These are phyloP conservation scores for Casuarina glauca DNA, from an alignment of 306 rosid genomes.

Conservation along the genomic window DNA sequence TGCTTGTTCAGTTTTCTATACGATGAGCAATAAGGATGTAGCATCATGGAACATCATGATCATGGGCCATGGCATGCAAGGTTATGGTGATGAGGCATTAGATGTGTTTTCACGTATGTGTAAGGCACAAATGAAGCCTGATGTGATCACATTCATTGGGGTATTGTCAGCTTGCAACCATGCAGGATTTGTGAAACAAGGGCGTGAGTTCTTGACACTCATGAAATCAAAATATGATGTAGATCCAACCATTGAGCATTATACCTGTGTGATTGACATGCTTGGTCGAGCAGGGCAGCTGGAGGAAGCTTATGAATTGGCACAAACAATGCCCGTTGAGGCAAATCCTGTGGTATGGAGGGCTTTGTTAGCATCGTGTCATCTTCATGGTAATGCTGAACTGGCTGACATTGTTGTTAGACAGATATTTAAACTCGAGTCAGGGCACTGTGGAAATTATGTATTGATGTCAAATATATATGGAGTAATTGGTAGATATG, in stretches of 20 bases:
- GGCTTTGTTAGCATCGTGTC: constrained; percentile 76
- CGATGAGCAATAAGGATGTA: constrained; percentile 58
- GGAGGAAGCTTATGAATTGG: constrained; percentile 59
- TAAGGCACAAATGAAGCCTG: constrained; percentile 43
- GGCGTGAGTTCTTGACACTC: constrained; percentile 50
- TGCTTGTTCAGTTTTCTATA: constrained; percentile 55
- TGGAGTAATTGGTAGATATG: constrained; percentile 64
- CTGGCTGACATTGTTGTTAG: constrained; percentile 60
- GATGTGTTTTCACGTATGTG: constrained; percentile 54
- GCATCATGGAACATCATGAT: constrained; percentile 94
- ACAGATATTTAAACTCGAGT: constrained; percentile 68
- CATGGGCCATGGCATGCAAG: constrained; percentile 80
- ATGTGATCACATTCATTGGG: constrained; percentile 69
- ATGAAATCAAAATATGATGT: constrained; percentile 63
- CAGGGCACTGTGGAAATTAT: constrained; percentile 71
- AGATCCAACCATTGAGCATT: constrained; percentile 77
- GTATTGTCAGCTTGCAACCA: constrained; percentile 77
- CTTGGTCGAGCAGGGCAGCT: constrained; percentile 76
- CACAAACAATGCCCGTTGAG: constrained; percentile 53
- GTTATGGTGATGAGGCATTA: constrained; percentile 60
- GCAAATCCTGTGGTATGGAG: constrained; percentile 78
- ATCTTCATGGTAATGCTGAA: constrained; percentile 57
- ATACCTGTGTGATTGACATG: constrained; percentile 79
- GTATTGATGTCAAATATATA: constrained; percentile 75
- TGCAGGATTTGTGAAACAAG: constrained; percentile 68